Percentiles rank a stretch among this genome's conserved stretches.
These are phyloP conservation scores for Arxiozyma telluris DNA, from an alignment of 1,139 yeast genomes.

Conservation along the genomic window DNA sequence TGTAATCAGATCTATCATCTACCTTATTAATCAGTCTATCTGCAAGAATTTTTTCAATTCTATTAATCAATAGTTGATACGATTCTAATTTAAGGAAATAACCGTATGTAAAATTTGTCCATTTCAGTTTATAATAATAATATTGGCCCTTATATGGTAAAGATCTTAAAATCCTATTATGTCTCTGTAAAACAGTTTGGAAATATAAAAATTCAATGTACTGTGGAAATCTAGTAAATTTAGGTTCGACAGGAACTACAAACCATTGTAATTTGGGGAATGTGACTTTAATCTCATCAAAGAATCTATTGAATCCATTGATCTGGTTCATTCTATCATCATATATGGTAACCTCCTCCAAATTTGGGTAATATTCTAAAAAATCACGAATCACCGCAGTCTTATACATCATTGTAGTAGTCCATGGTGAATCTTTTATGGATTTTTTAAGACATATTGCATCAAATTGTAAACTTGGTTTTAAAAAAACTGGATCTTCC, in stretches of 20 bases:
- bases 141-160: not conserved
- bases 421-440: not conserved
- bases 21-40: not conserved
- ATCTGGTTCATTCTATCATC: constrained; percentile 37
- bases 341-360: constrained; percentile 32
- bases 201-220: not conserved
- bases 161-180: not conserved
- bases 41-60: not conserved
- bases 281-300: constrained; percentile 10
- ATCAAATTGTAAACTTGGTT: constrained; percentile 28
- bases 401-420: constrained; percentile 33
- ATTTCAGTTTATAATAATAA: not conserved
- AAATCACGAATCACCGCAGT: constrained; percentile 31
- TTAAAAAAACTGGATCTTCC: not conserved
- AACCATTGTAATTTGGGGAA: constrained; percentile 12
- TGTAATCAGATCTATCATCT: not conserved
- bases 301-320: constrained; percentile 29
- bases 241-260: constrained; percentile 17
- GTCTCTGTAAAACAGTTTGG: not conserved
- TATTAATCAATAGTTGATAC: not conserved
- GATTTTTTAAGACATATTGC: constrained; percentile 34
- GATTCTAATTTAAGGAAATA: not conserved
- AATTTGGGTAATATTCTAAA: constrained; percentile 26
- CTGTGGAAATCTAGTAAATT: not conserved
- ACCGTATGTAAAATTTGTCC: not conserved